Evolutionary conservation across 2,329 filamentous ascomycete species (phyloP).

Genomic region (Alternaria gansuensis): DNA sequence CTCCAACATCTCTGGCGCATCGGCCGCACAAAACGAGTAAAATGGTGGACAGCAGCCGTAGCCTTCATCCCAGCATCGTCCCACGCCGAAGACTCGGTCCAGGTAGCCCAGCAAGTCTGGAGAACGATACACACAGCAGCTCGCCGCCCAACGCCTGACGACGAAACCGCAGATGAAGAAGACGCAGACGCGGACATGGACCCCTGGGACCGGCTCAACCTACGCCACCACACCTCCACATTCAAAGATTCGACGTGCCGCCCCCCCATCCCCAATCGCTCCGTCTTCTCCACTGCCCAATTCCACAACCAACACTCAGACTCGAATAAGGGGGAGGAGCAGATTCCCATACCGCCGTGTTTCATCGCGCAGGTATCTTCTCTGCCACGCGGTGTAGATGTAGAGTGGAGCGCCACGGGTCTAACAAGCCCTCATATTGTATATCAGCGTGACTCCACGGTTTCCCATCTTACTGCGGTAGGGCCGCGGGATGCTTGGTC

Average conservation of each 20-base stretch:
- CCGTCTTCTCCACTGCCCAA: conserved; percentile 1
- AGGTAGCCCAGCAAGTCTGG: conserved; percentile 59
- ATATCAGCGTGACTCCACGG: background rate
- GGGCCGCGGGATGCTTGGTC: background rate
- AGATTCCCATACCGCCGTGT: conserved; percentile 65
- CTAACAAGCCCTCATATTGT: conserved; percentile 44
- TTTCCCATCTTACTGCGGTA: background rate
- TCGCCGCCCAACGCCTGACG: background rate
- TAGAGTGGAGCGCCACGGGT: conserved; percentile 86
- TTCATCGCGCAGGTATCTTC: conserved; percentile 79
- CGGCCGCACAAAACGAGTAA: conserved; percentile 73
- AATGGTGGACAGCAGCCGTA: conserved; percentile 78
- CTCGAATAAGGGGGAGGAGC: too few relatives aligned
- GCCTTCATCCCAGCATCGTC: conserved; percentile 54
- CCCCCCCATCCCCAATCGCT: conserved; percentile 55
- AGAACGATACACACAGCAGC: conserved; percentile 31
- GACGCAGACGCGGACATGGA: conserved; percentile 62
- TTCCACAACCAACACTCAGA: background rate
- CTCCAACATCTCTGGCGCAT: conserved; percentile 92
- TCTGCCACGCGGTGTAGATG: conserved; percentile 74
- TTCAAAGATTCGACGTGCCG: conserved; percentile 41
- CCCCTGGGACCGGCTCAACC: conserved; percentile 71
- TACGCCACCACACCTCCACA: conserved; percentile 62
- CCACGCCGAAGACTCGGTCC: conserved; percentile 37
- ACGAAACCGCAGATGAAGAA: conserved; percentile 56